phyloP scores from a whole-genome alignment of 2,329 filamentous ascomycete genomes.

The Colletotrichum plurivorum region DNA sequence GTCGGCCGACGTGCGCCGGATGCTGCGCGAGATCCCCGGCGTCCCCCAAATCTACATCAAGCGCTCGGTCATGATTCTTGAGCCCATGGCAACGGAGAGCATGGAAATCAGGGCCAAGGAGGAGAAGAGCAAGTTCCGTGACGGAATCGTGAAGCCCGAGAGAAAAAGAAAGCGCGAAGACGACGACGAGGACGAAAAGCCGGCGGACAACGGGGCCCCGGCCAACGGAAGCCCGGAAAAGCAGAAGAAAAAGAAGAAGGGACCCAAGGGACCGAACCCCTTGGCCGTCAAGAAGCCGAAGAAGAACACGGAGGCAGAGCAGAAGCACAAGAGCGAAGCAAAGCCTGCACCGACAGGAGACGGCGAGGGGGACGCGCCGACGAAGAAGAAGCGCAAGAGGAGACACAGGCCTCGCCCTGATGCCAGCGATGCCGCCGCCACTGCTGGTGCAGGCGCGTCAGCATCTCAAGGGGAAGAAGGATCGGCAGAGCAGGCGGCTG shows the following conservation, averaged over 20 bases:
- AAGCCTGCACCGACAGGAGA: conserved; percentile 44
- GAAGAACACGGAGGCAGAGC: conserved; percentile 54
- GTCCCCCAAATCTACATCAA: conserved; percentile 85
- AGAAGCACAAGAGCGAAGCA: conserved; percentile 43
- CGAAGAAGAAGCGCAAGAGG: conserved; percentile 55
- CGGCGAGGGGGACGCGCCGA: conserved; percentile 40
- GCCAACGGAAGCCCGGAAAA: conserved; percentile 47
- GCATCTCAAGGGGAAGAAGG: conserved; percentile 36
- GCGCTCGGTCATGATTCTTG: conserved; percentile 79
- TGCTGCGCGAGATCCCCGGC: conserved; percentile 77
- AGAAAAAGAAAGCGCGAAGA: conserved; percentile 68
- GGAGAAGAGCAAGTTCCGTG: conserved; percentile 81
- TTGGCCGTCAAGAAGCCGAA: conserved; percentile 79
- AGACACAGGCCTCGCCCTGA: conserved; percentile 50
- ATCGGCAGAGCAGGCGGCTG: conserved; percentile 35
- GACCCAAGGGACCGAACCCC: conserved; percentile 79
- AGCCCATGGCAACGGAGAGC: conserved; percentile 81
- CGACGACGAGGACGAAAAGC: conserved; percentile 53
- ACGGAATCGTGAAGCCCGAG: conserved; percentile 71
- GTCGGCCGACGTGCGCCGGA: conserved; percentile 73
- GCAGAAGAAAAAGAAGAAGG: conserved; percentile 70
- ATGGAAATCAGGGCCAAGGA: conserved; percentile 74
- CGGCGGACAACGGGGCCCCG: conserved; percentile 36
- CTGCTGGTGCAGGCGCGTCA: conserved; percentile 46
- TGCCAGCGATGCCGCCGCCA: conserved; percentile 40